phyloP scores from a whole-genome alignment of 2,329 filamentous ascomycete genomes.

The Beauveria medogensis region DNA sequence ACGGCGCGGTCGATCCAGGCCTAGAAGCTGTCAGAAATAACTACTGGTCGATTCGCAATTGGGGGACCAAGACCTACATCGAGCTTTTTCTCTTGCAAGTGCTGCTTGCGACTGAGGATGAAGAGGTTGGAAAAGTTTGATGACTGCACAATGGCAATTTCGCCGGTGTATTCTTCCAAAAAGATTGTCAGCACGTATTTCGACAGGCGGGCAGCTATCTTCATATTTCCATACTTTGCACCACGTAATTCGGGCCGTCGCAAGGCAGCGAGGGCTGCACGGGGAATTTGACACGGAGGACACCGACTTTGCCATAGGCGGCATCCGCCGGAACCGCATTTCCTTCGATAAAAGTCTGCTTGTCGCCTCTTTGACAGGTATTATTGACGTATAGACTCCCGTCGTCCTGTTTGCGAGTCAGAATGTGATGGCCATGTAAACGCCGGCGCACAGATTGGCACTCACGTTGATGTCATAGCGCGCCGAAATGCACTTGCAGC shows the following conservation, averaged over 20 bases:
- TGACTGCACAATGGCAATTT: slow-evolving; percentile 25
- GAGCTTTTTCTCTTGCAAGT: slow-evolving; percentile 19
- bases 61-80: slow-evolving; percentile 17
- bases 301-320: slow-evolving; percentile 22
- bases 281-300: slow-evolving; percentile 24
- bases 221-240: slow-evolving; percentile 21
- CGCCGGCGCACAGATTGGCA: neutral
- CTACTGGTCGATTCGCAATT: neutral
- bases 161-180: slow-evolving; percentile 22
- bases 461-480: slow-evolving; percentile 25
- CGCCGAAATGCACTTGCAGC: slow-evolving; percentile 26
- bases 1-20: slow-evolving; percentile 21
- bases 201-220: neutral
- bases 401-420: slow-evolving; percentile 17
- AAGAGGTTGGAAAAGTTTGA: slow-evolving; percentile 26
- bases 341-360: slow-evolving; percentile 22
- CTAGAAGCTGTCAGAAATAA: slow-evolving; percentile 9
- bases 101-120: slow-evolving; percentile 23
- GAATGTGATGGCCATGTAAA: neutral
- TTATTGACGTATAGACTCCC: slow-evolving; percentile 26
- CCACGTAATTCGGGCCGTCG: slow-evolving; percentile 26
- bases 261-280: slow-evolving; percentile 21
- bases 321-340: slow-evolving; percentile 20
- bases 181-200: neutral
- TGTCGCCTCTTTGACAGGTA: slow-evolving; percentile 20